These are phyloP conservation scores for Musa itinerans DNA, from an alignment of 176 grass and related monocot species.

Conservation along the genomic window DNA sequence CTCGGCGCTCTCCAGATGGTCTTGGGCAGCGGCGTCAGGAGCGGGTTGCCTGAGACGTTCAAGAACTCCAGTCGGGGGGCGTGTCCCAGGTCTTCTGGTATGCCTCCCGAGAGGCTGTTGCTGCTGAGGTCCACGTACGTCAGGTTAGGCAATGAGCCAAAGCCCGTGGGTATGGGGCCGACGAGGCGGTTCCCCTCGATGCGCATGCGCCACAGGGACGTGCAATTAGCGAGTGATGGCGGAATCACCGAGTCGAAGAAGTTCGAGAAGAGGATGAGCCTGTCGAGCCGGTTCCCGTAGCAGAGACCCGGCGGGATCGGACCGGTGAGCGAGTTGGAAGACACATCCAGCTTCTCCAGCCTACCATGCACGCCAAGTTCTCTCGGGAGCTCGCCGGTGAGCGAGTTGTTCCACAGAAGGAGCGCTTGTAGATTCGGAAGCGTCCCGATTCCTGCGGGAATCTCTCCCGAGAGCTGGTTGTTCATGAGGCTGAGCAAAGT, in stretches of 20 bases:
- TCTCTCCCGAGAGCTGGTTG: conserved; percentile 52
- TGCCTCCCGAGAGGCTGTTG: conserved; percentile 46
- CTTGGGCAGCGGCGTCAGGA: conserved; percentile 39
- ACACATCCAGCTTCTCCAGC: conserved; percentile 68
- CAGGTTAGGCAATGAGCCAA: conserved; percentile 54
- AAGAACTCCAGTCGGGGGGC: conserved; percentile 57
- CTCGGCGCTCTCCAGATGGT: conserved; percentile 41
- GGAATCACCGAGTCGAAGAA: conserved; percentile 59
- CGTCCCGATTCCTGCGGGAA: conserved; percentile 44
- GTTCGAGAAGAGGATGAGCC: conserved; percentile 88
- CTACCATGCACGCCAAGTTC: conserved; percentile 33
- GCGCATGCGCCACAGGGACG: conserved; percentile 69
- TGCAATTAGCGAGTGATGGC: conserved; percentile 44
- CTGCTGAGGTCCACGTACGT: conserved; percentile 82
- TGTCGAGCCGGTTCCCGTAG: conserved; percentile 40
- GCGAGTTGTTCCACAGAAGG: conserved; percentile 92
- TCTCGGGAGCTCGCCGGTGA: conserved; percentile 47
- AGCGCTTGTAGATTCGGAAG: conserved; percentile 61
- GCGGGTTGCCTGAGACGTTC: conserved; percentile 67
- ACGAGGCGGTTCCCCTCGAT: conserved; percentile 51
- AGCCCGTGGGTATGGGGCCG: conserved; percentile 53
- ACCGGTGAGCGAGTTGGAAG: conserved; percentile 62
- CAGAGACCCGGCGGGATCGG: conserved; percentile 49
- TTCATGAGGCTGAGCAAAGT: conserved; percentile 71
- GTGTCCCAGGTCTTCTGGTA: conserved; percentile 40